phyloP scores from a whole-genome alignment of 805 yeast species.

The Tetrapisispora nanseiensis region DNA sequence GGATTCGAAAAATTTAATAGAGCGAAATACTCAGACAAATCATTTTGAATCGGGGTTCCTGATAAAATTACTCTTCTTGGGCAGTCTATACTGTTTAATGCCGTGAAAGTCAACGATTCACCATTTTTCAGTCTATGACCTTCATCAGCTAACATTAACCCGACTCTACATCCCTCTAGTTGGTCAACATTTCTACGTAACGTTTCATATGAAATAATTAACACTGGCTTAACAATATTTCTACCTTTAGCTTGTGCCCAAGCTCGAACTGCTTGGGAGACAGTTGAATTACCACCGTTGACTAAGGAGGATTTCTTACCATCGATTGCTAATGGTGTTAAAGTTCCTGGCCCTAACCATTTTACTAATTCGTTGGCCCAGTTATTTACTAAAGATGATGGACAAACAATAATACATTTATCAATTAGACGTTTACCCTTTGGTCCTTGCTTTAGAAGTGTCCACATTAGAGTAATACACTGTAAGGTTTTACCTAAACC shows the following conservation, averaged over 20 bases:
- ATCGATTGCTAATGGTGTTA: conserved; percentile 84
- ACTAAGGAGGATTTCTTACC: conserved; percentile 58
- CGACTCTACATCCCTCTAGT: conserved; percentile 68
- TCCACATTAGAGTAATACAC: conserved; percentile 88
- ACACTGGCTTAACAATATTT: conserved; percentile 82
- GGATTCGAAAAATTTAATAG: conserved; percentile 89
- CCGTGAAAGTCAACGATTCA: conserved; percentile 83
- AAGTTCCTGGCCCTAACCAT: conserved; percentile 90
- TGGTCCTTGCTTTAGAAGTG: conserved; percentile 80
- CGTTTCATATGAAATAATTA: conserved; percentile 91
- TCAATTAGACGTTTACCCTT: conserved; percentile 70
- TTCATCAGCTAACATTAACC: conserved; percentile 77
- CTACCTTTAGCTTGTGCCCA: conserved; percentile 90
- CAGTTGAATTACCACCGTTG: conserved; percentile 46
- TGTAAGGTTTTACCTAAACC: conserved; percentile 88
- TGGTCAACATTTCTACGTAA: conserved; percentile 74
- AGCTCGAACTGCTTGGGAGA: conserved; percentile 54
- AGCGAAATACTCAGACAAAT: conserved; percentile 87
- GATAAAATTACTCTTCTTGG: conserved; percentile 83
- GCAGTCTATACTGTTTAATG: conserved; percentile 74
- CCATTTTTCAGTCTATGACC: conserved; percentile 82
- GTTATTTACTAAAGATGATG: conserved; percentile 83
- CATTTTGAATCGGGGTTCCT: conserved; percentile 96
- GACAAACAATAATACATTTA: conserved; percentile 89
- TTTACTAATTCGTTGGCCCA: conserved; percentile 96